Evolutionary conservation across 305 asterid genomes (phyloP).

Genomic region (Solanum chacoense): DNA sequence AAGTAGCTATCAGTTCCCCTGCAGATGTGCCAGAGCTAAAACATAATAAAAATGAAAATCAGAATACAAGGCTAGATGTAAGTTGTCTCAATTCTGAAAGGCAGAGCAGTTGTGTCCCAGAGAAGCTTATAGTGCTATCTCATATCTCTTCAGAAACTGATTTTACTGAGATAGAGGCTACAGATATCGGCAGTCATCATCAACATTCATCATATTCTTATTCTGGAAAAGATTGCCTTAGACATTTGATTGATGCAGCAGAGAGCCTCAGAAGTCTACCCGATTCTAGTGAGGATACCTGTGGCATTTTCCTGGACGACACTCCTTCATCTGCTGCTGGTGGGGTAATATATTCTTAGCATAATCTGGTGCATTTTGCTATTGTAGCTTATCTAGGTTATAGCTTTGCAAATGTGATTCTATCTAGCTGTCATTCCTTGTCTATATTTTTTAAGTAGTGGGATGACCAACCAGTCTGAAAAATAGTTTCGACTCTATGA

Average conservation of each 20-base stretch:
- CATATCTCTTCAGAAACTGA: conserved; percentile 6
- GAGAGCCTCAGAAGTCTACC: conserved; percentile 2
- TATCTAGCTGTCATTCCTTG: background rate
- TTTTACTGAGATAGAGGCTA: conserved; percentile 1
- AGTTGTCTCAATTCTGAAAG: background rate
- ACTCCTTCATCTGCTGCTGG: conserved; percentile 6
- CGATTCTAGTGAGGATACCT: conserved; percentile 1
- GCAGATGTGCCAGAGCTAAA: background rate
- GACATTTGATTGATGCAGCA: conserved; percentile 1
- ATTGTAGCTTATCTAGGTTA: background rate
- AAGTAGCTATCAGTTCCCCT: background rate
- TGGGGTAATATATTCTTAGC: background rate
- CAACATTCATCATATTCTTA: conserved; percentile 8
- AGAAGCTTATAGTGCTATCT: background rate
- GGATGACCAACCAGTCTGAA: background rate
- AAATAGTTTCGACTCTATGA: background rate
- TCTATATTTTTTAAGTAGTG: background rate
- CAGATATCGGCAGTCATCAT: conserved; percentile 3
- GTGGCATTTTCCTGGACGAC: background rate
- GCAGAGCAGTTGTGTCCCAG: background rate
- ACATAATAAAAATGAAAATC: background rate
- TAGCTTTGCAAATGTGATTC: background rate
- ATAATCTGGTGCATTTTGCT: background rate
- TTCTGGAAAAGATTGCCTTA: background rate
- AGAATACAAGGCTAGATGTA: conserved; percentile 8